Conservation (phyloP, 202 grass and related monocot genomes). For the Schoenoplectus triqueter region DNA sequence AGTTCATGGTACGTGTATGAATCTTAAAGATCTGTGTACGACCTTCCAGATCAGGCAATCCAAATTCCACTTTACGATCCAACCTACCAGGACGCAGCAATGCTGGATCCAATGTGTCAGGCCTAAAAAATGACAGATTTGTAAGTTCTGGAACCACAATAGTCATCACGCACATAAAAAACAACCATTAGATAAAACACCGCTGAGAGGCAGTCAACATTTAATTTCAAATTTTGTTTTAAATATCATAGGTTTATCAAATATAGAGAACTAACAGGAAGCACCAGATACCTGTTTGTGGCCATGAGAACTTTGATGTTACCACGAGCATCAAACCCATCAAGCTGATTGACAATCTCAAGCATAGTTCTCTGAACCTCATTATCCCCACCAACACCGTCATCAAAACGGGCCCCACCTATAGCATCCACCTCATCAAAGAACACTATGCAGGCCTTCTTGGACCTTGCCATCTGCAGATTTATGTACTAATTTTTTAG, state of each 20-base stretch:
- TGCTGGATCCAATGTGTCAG: constrained; percentile 85
- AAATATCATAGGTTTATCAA: no score
- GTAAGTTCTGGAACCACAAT: not conserved
- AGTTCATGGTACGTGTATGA: constrained; percentile 90
- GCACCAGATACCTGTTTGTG: constrained; percentile 72
- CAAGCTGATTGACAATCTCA: constrained; percentile 97
- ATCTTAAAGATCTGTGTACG: constrained; percentile 95
- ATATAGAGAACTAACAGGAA: not conserved
- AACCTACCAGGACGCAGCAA: constrained; percentile 81
- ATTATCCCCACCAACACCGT: constrained; percentile 92
- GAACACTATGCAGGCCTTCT: constrained; percentile 97
- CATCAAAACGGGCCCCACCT: constrained; percentile 97
- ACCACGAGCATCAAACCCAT: constrained; percentile 93
- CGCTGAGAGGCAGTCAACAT: no score
- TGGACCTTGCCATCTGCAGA: constrained; percentile 85
- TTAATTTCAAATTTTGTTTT: no score
- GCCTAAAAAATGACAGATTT: constrained; percentile 41
- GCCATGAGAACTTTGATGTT: constrained; percentile 99
- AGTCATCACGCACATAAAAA: not conserved
- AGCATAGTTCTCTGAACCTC: constrained; percentile 98
- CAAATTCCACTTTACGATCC: constrained; percentile 91
- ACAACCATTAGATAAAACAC: not conserved
- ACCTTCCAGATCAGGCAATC: constrained; percentile 81
- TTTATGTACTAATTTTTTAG: not conserved
- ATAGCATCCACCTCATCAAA: constrained; percentile 98